Evolutionary conservation across 2,329 filamentous ascomycete genomes (phyloP).

Genomic region (Verticillium zaregamsianum): DNA sequence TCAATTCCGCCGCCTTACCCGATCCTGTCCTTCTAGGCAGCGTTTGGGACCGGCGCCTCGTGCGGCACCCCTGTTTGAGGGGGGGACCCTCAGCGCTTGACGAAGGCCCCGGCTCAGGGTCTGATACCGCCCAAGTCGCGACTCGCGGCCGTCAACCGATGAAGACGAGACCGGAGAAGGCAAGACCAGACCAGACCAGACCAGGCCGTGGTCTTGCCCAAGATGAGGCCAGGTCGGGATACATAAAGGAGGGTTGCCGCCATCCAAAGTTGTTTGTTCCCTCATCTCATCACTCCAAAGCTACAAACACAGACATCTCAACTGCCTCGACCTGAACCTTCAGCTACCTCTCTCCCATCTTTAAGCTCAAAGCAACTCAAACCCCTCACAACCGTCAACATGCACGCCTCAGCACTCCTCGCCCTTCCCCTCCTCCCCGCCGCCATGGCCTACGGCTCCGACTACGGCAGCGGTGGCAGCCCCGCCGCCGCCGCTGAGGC

Average conservation of each 20-base stretch:
- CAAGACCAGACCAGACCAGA: not conserved
- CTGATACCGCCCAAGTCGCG: not conserved
- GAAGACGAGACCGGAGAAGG: not conserved
- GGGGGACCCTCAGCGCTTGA: not conserved
- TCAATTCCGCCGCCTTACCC: not conserved
- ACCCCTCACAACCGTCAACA: slow-evolving; percentile 1
- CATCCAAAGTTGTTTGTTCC: not conserved
- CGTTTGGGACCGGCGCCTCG: not conserved
- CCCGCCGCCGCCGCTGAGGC: slow-evolving; percentile 3
- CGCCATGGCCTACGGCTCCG: slow-evolving; percentile 2
- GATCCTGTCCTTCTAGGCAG: not conserved
- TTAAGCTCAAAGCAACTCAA: not conserved
- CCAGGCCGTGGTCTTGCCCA: not conserved
- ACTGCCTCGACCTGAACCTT: not conserved
- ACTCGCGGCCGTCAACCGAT: not conserved
- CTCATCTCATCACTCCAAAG: not conserved
- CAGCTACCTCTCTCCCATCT: not conserved
- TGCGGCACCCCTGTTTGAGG: not conserved
- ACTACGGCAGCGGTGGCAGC: slow-evolving; percentile 4
- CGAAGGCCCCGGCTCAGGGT: not conserved
- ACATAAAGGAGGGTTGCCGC: not conserved
- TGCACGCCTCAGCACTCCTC: slow-evolving; percentile 9
- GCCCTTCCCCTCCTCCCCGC: slow-evolving; percentile 7
- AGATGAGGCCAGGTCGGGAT: not conserved
- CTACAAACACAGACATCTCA: not conserved